Evolutionary conservation across 192 early-diverging fungal genomes (phyloP), one percentile per base, ranked within the genome.

Genomic region (Rhizophagus clarus): DNA sequence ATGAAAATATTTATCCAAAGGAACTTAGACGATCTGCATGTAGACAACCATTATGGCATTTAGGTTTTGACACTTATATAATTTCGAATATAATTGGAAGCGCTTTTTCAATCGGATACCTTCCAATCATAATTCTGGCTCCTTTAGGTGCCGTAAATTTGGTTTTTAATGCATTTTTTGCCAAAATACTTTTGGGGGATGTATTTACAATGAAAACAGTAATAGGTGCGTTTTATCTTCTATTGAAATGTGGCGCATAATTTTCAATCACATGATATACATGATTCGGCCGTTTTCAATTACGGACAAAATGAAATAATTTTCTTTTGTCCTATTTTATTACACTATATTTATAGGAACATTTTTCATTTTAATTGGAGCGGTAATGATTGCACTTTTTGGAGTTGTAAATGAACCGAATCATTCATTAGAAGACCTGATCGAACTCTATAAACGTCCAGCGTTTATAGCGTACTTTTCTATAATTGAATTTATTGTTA

Each of bases 91-190:
- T 92, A 11, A 90, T 89, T 22, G 92, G 92, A 63, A 91, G 93
- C 0, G 84, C 90, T 9, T 89, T 95, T 45, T 90, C 94, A 0
- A 91, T 95, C 64, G 93, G 92, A 73, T 90, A 93, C 71, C 86
- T 95, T 14, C 94, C 94, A 2, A 92, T 95, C 14, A 90, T 93
- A 76, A 93, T 94, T 63, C 83, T 93, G 20, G 94, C 94, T 14
- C 94, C 94, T 9, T 82, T 95, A 76, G 92, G 92, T 4, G 92
- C 94, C 7, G 89, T 93, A 42, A 90, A 89, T 7, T 81, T 95
- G 66, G 91, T 94, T 20, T 92, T 93, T 76, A 95, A 95, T 83
- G 94, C 92, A 8, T 85, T 93, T 3, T 93, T 93, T 86, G 92
- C 94, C 9, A 82, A 87, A 45, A 81, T 89, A 51, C 84, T 95